Percentiles rank a stretch among this genome's conserved stretches.
phyloP scores from a whole-genome alignment of 2,329 filamentous ascomycete species.

The Diaporthe sp. region DNA sequence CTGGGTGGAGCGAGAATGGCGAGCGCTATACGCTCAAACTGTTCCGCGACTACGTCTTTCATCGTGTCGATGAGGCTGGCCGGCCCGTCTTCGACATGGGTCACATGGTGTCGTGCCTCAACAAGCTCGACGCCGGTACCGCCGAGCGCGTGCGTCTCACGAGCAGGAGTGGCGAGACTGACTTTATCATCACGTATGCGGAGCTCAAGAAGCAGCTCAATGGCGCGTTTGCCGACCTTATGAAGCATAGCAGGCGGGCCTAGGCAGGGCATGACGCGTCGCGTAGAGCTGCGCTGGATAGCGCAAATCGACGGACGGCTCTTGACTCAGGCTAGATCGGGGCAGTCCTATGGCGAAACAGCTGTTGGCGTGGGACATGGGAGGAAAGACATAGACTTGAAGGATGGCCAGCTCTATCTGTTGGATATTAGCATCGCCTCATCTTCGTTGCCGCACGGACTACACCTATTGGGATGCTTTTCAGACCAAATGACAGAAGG shows the following conservation, averaged over 20 bases:
- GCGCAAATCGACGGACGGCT: background rate
- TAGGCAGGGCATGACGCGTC: constrained; percentile 14
- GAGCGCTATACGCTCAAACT: constrained; percentile 94
- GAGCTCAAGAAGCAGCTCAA: constrained; percentile 80
- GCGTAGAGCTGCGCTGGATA: background rate
- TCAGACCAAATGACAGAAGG: background rate
- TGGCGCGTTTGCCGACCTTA: constrained; percentile 69
- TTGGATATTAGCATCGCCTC: background rate
- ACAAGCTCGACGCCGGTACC: constrained; percentile 90
- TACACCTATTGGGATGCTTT: background rate
- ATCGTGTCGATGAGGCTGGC: constrained; percentile 89
- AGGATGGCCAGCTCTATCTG: background rate
- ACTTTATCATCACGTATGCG: constrained; percentile 89
- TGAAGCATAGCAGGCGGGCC: constrained; percentile 54
- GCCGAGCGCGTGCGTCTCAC: constrained; percentile 89
- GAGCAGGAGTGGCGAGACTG: constrained; percentile 90
- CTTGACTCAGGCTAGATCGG: background rate
- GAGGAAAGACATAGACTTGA: background rate
- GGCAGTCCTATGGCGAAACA: background rate
- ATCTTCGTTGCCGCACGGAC: background rate
- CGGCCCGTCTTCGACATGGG: constrained; percentile 87
- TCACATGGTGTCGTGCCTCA: constrained; percentile 87
- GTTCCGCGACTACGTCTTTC: constrained; percentile 97
- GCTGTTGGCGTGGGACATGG: background rate
- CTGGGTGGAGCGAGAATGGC: constrained; percentile 90